A percentile compares a stretch with the other conserved stretches of the same genome.
These are phyloP conservation scores for Trichoderma sp. DNA, from an alignment of 2,329 filamentous ascomycete species.

Conservation along the genomic window DNA sequence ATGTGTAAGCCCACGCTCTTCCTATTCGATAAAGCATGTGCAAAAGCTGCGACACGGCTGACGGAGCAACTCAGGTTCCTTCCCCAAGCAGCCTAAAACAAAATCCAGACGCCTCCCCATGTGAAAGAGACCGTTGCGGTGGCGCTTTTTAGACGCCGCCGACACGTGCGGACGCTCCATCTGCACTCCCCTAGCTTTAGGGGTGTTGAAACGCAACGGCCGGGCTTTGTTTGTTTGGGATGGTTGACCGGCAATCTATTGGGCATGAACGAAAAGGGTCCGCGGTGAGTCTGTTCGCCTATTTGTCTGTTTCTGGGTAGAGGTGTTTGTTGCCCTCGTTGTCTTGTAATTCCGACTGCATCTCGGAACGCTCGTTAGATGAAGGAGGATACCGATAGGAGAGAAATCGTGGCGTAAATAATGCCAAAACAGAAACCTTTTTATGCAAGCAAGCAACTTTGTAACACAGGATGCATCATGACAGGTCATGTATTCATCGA, in stretches of 20 bases:
- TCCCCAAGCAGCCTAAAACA: not conserved
- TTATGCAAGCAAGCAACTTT: not conserved
- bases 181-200: not conserved
- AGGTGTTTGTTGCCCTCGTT: not conserved
- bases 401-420: not conserved
- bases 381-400: not conserved
- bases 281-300: not conserved
- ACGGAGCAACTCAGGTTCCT: not conserved
- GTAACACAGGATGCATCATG: not conserved
- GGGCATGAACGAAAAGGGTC: not conserved
- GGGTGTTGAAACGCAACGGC: not conserved
- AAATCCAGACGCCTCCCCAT: not conserved
- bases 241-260: not conserved
- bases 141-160: slow-evolving; percentile 5
- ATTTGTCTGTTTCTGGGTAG: not conserved
- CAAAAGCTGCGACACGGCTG: not conserved
- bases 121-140: not conserved
- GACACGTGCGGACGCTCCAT: not conserved
- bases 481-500: not conserved
- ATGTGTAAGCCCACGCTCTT: not conserved
- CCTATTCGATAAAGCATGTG: not conserved
- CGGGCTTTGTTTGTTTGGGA: not conserved
- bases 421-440: not conserved
- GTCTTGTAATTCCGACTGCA: not conserved
- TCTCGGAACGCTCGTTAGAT: not conserved